Conservation (phyloP, 768 basidiomycete species). For the Russula virescens region DNA sequence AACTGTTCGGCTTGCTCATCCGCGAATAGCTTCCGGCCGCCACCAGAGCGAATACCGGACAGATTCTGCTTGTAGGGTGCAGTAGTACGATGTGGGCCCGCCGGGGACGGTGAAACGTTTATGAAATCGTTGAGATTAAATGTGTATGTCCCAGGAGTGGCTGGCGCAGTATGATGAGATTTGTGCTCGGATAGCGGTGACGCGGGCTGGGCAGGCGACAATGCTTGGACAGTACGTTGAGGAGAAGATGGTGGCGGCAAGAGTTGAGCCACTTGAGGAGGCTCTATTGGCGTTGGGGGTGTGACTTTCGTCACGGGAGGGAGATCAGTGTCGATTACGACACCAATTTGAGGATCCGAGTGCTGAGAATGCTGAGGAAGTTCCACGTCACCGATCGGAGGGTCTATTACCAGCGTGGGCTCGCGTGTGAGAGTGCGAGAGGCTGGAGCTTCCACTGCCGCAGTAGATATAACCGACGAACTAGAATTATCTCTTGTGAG, state of each 20-base stretch:
- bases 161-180: conserved; percentile 14
- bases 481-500: conserved; percentile 34
- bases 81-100: conserved; percentile 17
- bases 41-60: conserved; percentile 22
- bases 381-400: conserved; percentile 9
- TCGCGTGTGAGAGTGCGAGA: conserved; percentile 11
- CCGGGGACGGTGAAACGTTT: conserved; percentile 26
- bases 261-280: conserved; percentile 4
- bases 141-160: conserved; percentile 24
- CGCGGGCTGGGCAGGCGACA: conserved; percentile 3
- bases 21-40: conserved; percentile 24
- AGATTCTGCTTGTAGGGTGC: conserved; percentile 19
- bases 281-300: conserved; percentile 24
- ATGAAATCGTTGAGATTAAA: conserved; percentile 27
- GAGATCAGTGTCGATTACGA: neutral
- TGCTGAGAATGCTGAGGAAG: conserved; percentile 12
- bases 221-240: neutral
- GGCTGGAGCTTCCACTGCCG: conserved; percentile 7
- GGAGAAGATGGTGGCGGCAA: conserved; percentile 19
- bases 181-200: conserved; percentile 18
- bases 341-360: neutral
- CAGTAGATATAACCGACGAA: conserved; percentile 35
- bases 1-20: conserved; percentile 23
- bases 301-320: conserved; percentile 20
- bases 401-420: conserved; percentile 8